Evolutionary conservation across 306 rosid species (phyloP), one percentile per base, ranked within the genome.

Genomic region (Mimosa pudica): DNA sequence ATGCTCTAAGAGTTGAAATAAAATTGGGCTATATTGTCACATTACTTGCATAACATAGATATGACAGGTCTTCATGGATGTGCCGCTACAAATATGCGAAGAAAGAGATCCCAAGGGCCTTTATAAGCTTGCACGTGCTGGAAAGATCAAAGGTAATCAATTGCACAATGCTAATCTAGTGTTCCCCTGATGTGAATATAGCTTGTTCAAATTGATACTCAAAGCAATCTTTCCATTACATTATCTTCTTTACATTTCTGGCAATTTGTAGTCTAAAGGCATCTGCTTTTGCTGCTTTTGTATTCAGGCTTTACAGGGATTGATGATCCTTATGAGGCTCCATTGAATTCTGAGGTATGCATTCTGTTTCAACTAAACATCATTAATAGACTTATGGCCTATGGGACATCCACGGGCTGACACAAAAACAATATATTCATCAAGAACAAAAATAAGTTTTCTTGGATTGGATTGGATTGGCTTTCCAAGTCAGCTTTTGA

Each of bases 91-190:
- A 45, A 82, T 92, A 38, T 92, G 97, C 60, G 97, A 92, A 85
- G 81, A 79, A 57, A 83, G 94, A 77, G 97, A 92, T 69, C 94
- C 97, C 3, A 92, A 92, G 84, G 97, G 97, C 62, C 86, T 92
- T 1, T 92, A 89, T 80, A 89, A 88, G 84, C 94, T 92, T 72
- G 97, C 94, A 3, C 92, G 92, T 51, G 92, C 91, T 7, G 97
- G 94, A 77, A 87, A 92, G 84, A 89, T 92, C 80, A 82, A 87
- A 82, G 94, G 97, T 92, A 83, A 51, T 58, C 45, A 83, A 57
- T 58, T 32, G 51, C 41, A 63, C 70, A 71, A 20, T 52, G 48
- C 32, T 54, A 48, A 64, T 12, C 35, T 52, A 36, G 42, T 17
- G 60, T 71, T 79, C 20, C 33, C 55, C 69, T 73, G 46, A 61